Base-by-base conservation (phyloP, 2,329 filamentous ascomycete species). In the Clonostachys chloroleuca region DNA sequence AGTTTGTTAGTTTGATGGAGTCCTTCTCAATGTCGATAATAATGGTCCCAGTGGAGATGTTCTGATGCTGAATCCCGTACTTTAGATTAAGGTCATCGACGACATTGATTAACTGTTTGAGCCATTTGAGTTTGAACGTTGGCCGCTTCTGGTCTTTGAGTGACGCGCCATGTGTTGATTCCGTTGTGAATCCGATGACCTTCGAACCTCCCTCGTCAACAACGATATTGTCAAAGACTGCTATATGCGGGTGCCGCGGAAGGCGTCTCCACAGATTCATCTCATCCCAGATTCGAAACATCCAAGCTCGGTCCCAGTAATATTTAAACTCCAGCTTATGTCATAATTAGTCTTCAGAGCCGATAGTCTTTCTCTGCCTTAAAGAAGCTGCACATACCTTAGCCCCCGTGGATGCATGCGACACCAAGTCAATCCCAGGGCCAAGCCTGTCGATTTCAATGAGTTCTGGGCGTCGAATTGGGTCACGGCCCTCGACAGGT, bases 21-120 rank as follows among this genome's bases (percentile, higher is more conserved):
- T 39, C 36, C 14, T 63, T 66, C 12, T 45, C 37, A 6, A 53
- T 48, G 45, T 70, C 54, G 44, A 71, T 48, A 1, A 71, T 42
- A 6, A 71, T 55, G 47, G 72, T 72, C 34, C 63, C 59, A 4
- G 63, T 51, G 5, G 61, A 58, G 44, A 72, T 56, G 47, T 70
- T 68, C 49, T 68, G 60, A 51, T 72, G 68, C 39, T 56, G 51
- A 36, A 72, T 60, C 30, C 68, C 66, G 35, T 62, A 51, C 35
- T 57, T 47, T 12, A 70, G 52, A 45, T 72, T 70, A 24, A 72
- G 53, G 35, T 62, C 58, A 46, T 72, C 67, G 8, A 70, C 56
- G 6, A 65, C 58, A 2, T 56, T 13, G 6, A 56, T 61, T 8
- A 70, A 59, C 47, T 71, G 66, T 20, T 58, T 47, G 12, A 68